Base-by-base conservation (phyloP, 2,329 filamentous ascomycete genomes). In the Aspergillus bombycis region DNA sequence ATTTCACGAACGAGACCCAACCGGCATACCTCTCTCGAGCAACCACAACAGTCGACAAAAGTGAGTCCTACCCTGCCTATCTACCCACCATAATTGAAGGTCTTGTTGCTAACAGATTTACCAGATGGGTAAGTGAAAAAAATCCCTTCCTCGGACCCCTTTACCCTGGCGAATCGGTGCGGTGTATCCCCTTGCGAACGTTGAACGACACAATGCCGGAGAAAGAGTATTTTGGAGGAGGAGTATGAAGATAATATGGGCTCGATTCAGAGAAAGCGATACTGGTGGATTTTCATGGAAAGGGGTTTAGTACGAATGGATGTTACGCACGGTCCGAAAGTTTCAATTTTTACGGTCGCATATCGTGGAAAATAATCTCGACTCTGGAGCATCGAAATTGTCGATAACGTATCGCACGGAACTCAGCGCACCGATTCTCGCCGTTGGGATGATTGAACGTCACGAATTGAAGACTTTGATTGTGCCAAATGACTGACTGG, bases 41-140 rank as follows among this genome's bases (percentile, higher is more conserved):
- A 77, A 75, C 78, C 78, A 81, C 81, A 80, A 80, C 80, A 82
- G 80, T 79, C 77, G 74, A 77, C 81, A 80, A 86, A 82, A 82
- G 84, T 86, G 77, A 81, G 70, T 67, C 63, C 38, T 57, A 59
- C 58, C 61, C 54, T 72, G 28, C 58, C 48, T 64, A 62, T 63
- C 53, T 41, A 58, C 65, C 63, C 62, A 66, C 57, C 62, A 62
- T 62, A 63, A 64, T 63, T 62, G 26, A 50, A 57, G 45, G 67
- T 61, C 62, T 67, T 57, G 50, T 67, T 70, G 68, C 74, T 74
- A 70, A 75, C 71, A 70, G 61, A 68, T 60, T 65, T 65, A 72
- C 68, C 75, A 88, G 86, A 89, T 89, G 86, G 86, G 86, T 89
- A 84, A 87, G 86, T 84, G 76, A 64, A 67, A n/a, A 30, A 52